These are phyloP conservation scores for Ophiostoma perfectum DNA, from an alignment of 2,329 filamentous ascomycete species.

Conservation along the genomic window DNA sequence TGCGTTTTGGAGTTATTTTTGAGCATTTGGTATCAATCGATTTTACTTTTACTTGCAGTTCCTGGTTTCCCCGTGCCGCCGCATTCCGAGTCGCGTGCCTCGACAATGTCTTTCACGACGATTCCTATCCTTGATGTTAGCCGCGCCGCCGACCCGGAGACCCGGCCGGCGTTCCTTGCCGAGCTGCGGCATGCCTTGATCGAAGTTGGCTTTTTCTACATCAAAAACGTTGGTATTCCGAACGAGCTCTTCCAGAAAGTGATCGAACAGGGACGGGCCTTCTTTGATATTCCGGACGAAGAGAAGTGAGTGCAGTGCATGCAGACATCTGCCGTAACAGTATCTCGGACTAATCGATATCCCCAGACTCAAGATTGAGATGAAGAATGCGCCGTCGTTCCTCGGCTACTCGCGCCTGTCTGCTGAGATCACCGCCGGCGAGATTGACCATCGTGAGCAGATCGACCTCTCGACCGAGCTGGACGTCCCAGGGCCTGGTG, in stretches of 20 bases:
- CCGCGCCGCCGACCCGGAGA: slow-evolving; percentile 54
- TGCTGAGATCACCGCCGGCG: slow-evolving; percentile 66
- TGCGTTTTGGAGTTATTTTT: background rate
- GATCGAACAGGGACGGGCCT: slow-evolving; percentile 60
- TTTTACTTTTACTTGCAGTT: background rate
- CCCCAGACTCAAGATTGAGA: slow-evolving; percentile 58
- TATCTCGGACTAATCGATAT: too few relatives aligned
- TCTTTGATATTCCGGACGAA: slow-evolving; percentile 69
- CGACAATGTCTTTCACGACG: slow-evolving; percentile 61
- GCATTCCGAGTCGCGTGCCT: too few relatives aligned
- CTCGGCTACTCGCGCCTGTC: slow-evolving; percentile 63
- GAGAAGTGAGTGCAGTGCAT: slow-evolving; percentile 55
- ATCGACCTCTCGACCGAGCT: slow-evolving; percentile 81
- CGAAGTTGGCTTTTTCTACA: slow-evolving; percentile 83
- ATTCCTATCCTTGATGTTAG: slow-evolving; percentile 75
- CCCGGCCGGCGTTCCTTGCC: slow-evolving; percentile 66
- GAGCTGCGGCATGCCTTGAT: slow-evolving; percentile 70
- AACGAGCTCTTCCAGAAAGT: slow-evolving; percentile 60
- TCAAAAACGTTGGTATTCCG: slow-evolving; percentile 71
- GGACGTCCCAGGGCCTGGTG: slow-evolving; percentile 53
- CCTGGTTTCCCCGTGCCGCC: too few relatives aligned
- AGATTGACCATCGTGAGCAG: slow-evolving; percentile 76
- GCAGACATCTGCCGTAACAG: background rate
- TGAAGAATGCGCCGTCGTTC: slow-evolving; percentile 69
- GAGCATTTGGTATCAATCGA: background rate